Base-by-base conservation (phyloP, 108 stramenopile genomes). In the Schizochytrium sp. region DNA sequence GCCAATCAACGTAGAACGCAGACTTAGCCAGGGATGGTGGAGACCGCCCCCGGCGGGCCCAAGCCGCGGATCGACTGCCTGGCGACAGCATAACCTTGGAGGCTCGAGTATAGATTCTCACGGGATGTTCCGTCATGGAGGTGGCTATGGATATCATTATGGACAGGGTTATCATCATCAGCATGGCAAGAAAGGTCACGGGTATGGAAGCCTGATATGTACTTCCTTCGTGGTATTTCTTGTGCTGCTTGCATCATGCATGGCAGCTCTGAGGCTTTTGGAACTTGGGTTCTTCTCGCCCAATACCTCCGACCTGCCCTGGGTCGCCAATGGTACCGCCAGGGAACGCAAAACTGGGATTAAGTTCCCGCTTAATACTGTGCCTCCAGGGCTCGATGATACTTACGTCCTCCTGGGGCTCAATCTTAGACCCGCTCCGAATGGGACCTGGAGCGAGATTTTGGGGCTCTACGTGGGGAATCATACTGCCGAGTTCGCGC, bases 251-350 rank as follows among this genome's bases (percentile, higher is more conserved):
- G 76, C 28, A n/a, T 83, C 53, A 8, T 46, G 76, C 53, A 17
- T 83, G 5, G 53, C 76, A 7, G 76, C 50, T 53, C 15, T 12
- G 76, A 17, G 76, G 1, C 76, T 83, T 53, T 13, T 55, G 5
- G 50, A 83, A 40, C 15, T 83, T 8, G 76, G 76, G 50, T 83
- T 83, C 76, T 83, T 83, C 76, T 47, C 76, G 76, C 76, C 47
- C 28, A 83, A 0, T 10, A 17, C 15, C 76, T 47, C 17, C 45
- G 76, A 83, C 76, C 28, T 69, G 15, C 76, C 76, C 28, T 55
- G 47, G 76, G 76, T 83, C 50, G 47, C 76, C 10, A 83, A 83
- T 42, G 76, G 76, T 17, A 83, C 76, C 10, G 76, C 76, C 50
- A 17, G 76, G 76, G 76, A 83, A 5, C 47, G 76, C 12, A 83